Base-by-base conservation (phyloP, 768 basidiomycete species). In the Megacollybia marginata region DNA sequence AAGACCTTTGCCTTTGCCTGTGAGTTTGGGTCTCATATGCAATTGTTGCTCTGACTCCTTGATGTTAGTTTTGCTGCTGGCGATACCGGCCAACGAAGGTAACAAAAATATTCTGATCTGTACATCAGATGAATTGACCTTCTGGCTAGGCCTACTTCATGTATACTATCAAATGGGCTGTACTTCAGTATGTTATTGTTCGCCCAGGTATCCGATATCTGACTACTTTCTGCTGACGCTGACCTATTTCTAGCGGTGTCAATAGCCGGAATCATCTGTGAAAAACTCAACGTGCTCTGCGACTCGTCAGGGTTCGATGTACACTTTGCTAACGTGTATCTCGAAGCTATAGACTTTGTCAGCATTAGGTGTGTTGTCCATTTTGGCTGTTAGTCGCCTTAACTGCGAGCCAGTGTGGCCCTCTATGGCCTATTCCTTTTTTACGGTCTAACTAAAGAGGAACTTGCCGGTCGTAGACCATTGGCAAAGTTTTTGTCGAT, bases 101-200 rank as follows among this genome's bases (percentile, higher is more conserved):
- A 51, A 23, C 44, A 20, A 28, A 28, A 3, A 28, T 28, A 28
- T 28, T 28, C 23, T 28, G 6, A 6, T 28, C 23, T n/a, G 23
- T 45, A 16, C 44, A 4, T 40, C 5, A 5, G 23, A 45, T 10
- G 44, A 23, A 16, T 23, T 45, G 15, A 13, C 13, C 40, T 28
- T 31, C 33, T 15, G 50, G 42, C 2, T 56, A 88, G 80, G 72
- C 85, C 2, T 92, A 94, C 66, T 95, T 95, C 62, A 88, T 94
- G 82, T 85, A 91, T 59, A 83, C 88, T 9, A 66, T 91, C 62
- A 91, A 90, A 80, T 94, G 91, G 89, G 72, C 78, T 36, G 92
- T 95, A 7, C 67, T 96, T 52, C 93, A 96, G 76, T 95, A 92
- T 61, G 82, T 88, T 19, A 78, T 92, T 50, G 68, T 92, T 40